Evolutionary conservation across 2,329 filamentous ascomycete genomes (phyloP), one percentile per base, ranked within the genome.

Genomic region (Fusarium nelsonii): DNA sequence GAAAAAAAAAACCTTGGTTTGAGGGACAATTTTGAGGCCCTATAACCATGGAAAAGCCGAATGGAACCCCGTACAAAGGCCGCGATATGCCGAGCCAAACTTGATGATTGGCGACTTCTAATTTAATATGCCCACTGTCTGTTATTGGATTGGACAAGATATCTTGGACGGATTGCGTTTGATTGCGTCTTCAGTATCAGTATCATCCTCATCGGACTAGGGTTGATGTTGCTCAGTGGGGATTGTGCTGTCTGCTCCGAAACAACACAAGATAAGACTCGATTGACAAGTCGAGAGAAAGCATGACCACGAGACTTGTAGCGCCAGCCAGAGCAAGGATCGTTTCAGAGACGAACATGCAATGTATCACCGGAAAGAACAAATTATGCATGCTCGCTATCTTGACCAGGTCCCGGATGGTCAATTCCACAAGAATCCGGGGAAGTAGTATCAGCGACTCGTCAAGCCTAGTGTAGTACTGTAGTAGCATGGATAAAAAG

Each of bases 31-130:
- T 65, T 62, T 63, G 63, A 46, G 50, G 51, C 63, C 55, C 40
- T 49, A 39, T 39, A 30, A 7, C 48, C 48, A 50, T 50, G 23
- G 48, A 50, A 34, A 51, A 56, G 36, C 54, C 46, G 61, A 61
- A 65, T 72, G 65, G 65, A 71, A 63, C 68, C 63, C 51, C 55
- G 41, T 48, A 45, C 45, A 52, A 52, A 53, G 59, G 52, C 63
- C 61, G 68, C 57, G 56, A 54, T 66, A 54, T 44, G 51, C 45
- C 46, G 20, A 48, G 46, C 44, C 10, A 28, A 50, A 63, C 53
- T 48, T 41, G 34, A 49, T 73, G 55, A 67, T 61, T 71, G 60
- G 50, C 58, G 44, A 68, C 52, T 54, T 14, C 37, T 48, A 39
- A 50, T 30, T 41, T 39, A 50, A 50, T 50, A 39, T 50, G 48